Base-by-base conservation (phyloP, 495 filamentous ascomycete genomes). In the Trypethelium eluteriae region DNA sequence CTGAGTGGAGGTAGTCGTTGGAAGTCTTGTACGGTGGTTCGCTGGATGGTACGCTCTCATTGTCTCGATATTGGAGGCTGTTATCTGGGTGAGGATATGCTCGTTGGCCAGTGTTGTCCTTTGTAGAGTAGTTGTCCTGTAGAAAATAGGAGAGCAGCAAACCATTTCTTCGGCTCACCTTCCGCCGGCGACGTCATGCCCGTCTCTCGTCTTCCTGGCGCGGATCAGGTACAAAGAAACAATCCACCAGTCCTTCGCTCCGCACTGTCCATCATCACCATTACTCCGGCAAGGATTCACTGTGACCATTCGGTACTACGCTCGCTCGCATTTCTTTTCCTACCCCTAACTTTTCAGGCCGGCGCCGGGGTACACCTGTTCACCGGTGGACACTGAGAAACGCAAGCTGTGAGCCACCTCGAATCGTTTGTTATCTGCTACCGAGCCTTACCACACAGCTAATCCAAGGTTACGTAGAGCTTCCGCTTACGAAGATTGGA, bases 341-440 rank as follows among this genome's bases (percentile, higher is more conserved):
- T 9, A 35, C 32, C 18, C 32, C 53, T 3, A 18, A 10, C 7
- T 34, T 18, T 59, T 11, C 25, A 10, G 11, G 53, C 53, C 18
- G 34, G 7, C 53, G 7, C 3, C 18, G 11, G 18, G 6, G 25
- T 6, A 34, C 32, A 36, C 3, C 32, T 36, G n/a, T 7, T 59
- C 53, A 59, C 32, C 53, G 53, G 53, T 34, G 25, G 53, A 59
- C 53, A 7, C 53, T 59, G 53, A 7, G 14, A 36, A 32, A 59
- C 5, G 5, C 7, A 59, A 18, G 12, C 12, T 10, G 53, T 59
- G 18, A 59, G 53, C 53, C 25, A 25, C 25, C 25, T 25, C 25
- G 0, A 25, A 25, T 25, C 25, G 25, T 25, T 25, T 25, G 25
- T 25, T 25, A 25, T 25, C 25, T 25, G 25, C 25, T 25, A 25